Percentiles rank a stretch among this genome's conserved stretches.
Conservation (phyloP, 2,329 filamentous ascomycete species). For the Phoma sp. region DNA sequence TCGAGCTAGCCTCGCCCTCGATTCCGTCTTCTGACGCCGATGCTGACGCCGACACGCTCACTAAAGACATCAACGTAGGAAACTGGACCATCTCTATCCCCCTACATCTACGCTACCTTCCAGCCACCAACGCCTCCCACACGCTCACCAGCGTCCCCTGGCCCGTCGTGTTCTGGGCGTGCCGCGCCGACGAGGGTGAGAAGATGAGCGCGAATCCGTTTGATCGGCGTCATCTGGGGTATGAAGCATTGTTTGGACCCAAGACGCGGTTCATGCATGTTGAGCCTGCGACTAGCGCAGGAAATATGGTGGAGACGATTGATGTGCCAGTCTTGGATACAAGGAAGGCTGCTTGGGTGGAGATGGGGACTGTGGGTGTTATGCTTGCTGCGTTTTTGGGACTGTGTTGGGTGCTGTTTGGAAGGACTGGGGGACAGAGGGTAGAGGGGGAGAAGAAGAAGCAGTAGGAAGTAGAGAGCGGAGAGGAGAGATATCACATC, state of each 20-base stretch:
- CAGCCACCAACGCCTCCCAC: slow-evolving; percentile 45
- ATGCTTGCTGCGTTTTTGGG: slow-evolving; percentile 55
- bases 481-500: neutral
- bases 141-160: slow-evolving; percentile 68
- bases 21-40: slow-evolving; percentile 14
- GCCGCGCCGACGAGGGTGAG: slow-evolving; percentile 67
- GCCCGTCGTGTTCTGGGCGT: slow-evolving; percentile 91
- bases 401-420: slow-evolving; percentile 52
- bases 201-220: slow-evolving; percentile 83
- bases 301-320: slow-evolving; percentile 6
- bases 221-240: slow-evolving; percentile 82
- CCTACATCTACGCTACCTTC: slow-evolving; percentile 83
- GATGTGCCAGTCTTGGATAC: slow-evolving; percentile 15
- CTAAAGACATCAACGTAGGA: slow-evolving; percentile 16
- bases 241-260: slow-evolving; percentile 78
- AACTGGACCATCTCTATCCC: slow-evolving; percentile 75
- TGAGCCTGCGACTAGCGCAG: slow-evolving; percentile 30
- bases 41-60: too few relatives aligned
- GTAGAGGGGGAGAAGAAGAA: slow-evolving; percentile 28
- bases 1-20: slow-evolving; percentile 71
- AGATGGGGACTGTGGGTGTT: slow-evolving; percentile 51
- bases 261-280: slow-evolving; percentile 84
- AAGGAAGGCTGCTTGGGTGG: slow-evolving; percentile 44
- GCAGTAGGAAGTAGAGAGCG: slow-evolving; percentile 19
- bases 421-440: slow-evolving; percentile 11